Evolutionary conservation across 2,329 filamentous ascomycete genomes (phyloP).

Genomic region (Xylaria sp.): DNA sequence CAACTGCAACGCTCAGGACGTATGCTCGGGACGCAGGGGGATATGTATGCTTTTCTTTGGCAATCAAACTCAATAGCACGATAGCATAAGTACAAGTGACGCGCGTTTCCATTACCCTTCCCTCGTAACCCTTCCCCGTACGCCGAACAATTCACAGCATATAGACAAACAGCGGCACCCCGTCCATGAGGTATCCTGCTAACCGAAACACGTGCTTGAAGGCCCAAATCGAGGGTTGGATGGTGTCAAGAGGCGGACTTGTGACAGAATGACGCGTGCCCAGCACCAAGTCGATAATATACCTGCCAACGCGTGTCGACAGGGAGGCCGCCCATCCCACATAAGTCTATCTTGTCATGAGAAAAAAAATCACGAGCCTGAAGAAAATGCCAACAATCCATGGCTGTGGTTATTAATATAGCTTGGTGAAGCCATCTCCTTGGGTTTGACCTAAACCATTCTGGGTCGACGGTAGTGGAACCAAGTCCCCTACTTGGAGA

Average conservation of each 20-base stretch:
- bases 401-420: background rate
- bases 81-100: background rate
- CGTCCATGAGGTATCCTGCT: background rate
- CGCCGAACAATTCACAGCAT: background rate
- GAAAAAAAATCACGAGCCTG: background rate
- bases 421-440: background rate
- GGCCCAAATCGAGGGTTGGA: background rate
- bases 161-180: background rate
- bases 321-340: background rate
- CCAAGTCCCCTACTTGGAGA: slow-evolving; percentile 25
- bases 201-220: background rate
- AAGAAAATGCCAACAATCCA: background rate
- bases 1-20: too few species aligned
- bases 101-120: background rate
- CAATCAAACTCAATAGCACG: background rate
- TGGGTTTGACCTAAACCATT: background rate
- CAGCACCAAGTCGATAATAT: background rate
- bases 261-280: background rate
- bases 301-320: too few species aligned
- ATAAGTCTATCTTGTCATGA: background rate
- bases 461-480: background rate
- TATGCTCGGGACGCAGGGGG: background rate
- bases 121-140: background rate
- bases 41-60: background rate
- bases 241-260: background rate